Percentiles rank a stretch among this genome's conserved stretches.
These are phyloP conservation scores for Termitomyces bulborhizus DNA, from an alignment of 768 basidiomycete species.

Conservation along the genomic window DNA sequence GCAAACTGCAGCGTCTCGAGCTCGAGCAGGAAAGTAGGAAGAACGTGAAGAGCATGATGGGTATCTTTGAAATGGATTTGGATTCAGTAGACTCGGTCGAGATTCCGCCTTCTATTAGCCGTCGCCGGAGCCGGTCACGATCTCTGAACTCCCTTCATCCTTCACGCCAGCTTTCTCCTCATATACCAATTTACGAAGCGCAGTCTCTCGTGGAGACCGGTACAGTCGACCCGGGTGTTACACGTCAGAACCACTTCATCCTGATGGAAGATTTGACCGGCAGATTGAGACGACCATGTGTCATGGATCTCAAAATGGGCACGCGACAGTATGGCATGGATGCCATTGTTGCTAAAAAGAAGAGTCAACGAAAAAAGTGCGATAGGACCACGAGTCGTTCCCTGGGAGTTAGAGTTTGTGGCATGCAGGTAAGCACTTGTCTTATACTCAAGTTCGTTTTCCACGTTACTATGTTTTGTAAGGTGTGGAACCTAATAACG, in stretches of 20 bases:
- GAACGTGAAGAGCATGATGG: conserved; percentile 23
- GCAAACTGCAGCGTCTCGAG: conserved; percentile 25
- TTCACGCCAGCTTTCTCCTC: conserved; percentile 19
- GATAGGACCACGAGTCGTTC: conserved; percentile 90
- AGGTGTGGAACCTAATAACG: conserved; percentile 91
- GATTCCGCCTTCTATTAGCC: conserved; percentile 28
- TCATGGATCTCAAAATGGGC: conserved; percentile 99
- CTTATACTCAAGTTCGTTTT: neutral
- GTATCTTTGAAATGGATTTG: conserved; percentile 40
- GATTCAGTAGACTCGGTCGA: conserved; percentile 17
- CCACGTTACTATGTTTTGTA: conserved; percentile 1
- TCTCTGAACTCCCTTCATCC: conserved; percentile 29
- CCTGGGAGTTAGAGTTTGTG: conserved; percentile 90
- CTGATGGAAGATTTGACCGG: conserved; percentile 99
- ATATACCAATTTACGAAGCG: conserved; percentile 16
- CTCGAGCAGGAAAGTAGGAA: conserved; percentile 22
- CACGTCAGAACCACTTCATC: conserved; percentile 95
- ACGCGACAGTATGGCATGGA: conserved; percentile 98
- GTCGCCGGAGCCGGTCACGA: conserved; percentile 40
- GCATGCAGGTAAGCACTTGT: conserved; percentile 82
- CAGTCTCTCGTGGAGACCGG: conserved; percentile 28
- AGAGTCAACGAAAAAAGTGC: conserved; percentile 98
- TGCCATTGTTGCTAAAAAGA: conserved; percentile 88
- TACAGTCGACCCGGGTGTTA: conserved; percentile 39
- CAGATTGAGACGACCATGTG: conserved; percentile 83